Base-by-base conservation (phyloP, 345 rosid species). In the Balakata baccata region DNA sequence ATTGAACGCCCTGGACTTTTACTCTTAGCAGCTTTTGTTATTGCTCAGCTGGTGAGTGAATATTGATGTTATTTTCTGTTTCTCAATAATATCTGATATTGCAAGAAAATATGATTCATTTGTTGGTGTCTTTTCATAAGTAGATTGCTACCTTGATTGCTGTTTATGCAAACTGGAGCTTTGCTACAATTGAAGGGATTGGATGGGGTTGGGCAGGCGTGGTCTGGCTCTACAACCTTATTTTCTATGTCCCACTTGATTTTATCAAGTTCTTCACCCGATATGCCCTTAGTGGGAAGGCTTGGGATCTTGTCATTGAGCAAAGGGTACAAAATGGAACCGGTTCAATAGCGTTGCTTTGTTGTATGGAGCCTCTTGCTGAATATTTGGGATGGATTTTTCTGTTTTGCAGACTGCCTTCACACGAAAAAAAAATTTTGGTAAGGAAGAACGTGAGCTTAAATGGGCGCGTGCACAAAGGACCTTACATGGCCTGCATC, bases 151-250 rank as follows among this genome's bases (percentile, higher is more conserved):
- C 99, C 41, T 83, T 95, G 61, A 92, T 92, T 81, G 99, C 98
- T 12, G 99, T 95, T 22, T 92, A 95, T 67, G 99, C 99, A 14
- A 91, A 73, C 67, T 95, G 97, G 98, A 84, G 89, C 79, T 95
- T 95, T 78, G 94, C 98, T 66, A 98, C 96, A 0, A 92, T 95
- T 37, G 94, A 92, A 84, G 99, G 99, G 46, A 95, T 95, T 20
- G 99, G 98, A 51, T 95, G 99, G 99, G 97, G 98, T 71, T 95
- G 99, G 99, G 99, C 99, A 7, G 99, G 98, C 11, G 97, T 95
- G 58, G 88, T 95, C 73, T 95, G 99, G 99, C 94, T 95, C 52
- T 95, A 91, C 69, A 95, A 95, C 80, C 80, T 95, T 64, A 81
- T 92, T 58, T 85, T 87, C 86, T 95, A 95, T 73, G 58, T 95